Evolutionary conservation across 352 stramenopile genomes (phyloP), one percentile per base, ranked within the genome.

Genomic region (Phytophthora tentaculata): DNA sequence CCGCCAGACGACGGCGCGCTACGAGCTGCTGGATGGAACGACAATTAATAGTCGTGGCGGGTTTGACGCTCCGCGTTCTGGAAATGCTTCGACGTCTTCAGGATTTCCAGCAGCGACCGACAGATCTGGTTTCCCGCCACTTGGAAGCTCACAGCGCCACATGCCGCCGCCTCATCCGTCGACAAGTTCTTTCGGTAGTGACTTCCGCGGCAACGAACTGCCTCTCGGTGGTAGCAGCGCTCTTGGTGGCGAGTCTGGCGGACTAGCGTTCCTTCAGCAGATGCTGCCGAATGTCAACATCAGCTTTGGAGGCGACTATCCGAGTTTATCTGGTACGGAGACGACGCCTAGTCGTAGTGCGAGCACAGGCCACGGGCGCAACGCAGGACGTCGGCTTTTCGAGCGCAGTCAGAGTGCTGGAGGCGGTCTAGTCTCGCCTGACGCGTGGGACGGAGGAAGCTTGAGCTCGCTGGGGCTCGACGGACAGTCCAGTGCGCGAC

Each of bases 241-340:
- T 32, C 26, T 76, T 6, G 26, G 51, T 26, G 64, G 54, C 1
- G 68, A 62, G 43, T 56, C 68, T 13, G 63, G 62, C 16, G 87
- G 87, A 0, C 71, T 95, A 1, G 87, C 85, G 39, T 95, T 94
- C 65, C 71, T 95, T 26, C 87, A 95, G 80, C 83, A 93, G 61
- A 95, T 95, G 87, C 81, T 95, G 17, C 87, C 87, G 10, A 95
- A 95, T 56, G 87, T 95, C 28, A 94, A 95, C 74, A 95, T 95
- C 54, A 95, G 87, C 74, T 92, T 84, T 54, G 86, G 87, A n/a
- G 83, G 84, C 19, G 83, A 94, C 47, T 93, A 88, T 45, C 64
- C 74, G 14, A 77, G 56, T 26, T 17, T 67, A n/a, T 41, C 59
- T 20, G 63, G 56, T 13, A 14, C 47, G 24, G 58, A 45, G 26